Conservation (phyloP, 2,329 filamentous ascomycete species). For the Stachybotrys echinatus region DNA sequence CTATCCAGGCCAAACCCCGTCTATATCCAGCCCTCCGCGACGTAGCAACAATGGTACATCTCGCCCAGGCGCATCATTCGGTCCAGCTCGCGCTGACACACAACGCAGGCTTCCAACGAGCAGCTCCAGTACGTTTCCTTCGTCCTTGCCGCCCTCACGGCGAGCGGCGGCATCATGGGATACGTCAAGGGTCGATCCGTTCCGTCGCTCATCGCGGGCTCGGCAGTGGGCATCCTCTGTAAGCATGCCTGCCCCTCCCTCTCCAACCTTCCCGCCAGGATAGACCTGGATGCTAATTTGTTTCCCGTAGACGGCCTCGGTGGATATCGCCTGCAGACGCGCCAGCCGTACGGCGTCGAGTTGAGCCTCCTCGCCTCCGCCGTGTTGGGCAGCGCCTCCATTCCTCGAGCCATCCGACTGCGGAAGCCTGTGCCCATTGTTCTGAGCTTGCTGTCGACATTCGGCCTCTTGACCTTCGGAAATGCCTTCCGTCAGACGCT, state of each 20-base stretch:
- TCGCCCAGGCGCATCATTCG: background rate
- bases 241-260: conserved; percentile 18
- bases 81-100: background rate
- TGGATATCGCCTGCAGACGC: conserved; percentile 71
- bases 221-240: conserved; percentile 69
- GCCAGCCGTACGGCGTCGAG: conserved; percentile 78
- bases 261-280: background rate
- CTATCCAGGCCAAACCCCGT: background rate
- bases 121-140: conserved; percentile 58
- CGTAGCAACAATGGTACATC: conserved; percentile 13
- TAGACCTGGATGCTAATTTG: background rate
- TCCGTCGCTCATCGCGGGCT: conserved; percentile 79
- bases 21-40: background rate
- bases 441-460: conserved; percentile 72
- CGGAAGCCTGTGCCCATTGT: conserved; percentile 80
- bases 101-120: conserved; percentile 11
- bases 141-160: conserved; percentile 75
- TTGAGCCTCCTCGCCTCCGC: conserved; percentile 81
- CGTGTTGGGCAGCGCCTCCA: conserved; percentile 76
- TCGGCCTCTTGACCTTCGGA: conserved; percentile 77
- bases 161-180: conserved; percentile 80
- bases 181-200: conserved; percentile 80
- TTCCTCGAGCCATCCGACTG: conserved; percentile 79
- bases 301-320: conserved; percentile 67
- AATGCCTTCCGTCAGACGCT: conserved; percentile 50